These are phyloP conservation scores for Curvularia sp. DNA, from an alignment of 2,329 filamentous ascomycete species.

Conservation along the genomic window DNA sequence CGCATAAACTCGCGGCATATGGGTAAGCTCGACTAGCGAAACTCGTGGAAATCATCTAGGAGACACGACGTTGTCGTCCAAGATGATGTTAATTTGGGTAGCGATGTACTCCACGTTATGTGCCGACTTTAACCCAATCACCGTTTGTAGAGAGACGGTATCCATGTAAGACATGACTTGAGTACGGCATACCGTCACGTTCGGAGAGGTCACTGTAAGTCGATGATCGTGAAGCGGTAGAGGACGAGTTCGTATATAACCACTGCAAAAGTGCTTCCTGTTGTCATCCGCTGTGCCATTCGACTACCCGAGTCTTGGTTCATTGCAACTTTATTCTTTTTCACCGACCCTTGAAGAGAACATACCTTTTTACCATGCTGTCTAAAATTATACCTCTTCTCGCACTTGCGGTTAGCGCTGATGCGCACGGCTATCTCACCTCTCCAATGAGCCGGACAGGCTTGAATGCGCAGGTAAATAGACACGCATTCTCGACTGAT, in stretches of 20 bases:
- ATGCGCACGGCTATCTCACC: constrained; percentile 44
- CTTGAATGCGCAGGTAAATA: constrained; percentile 39
- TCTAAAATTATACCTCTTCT: constrained; percentile 24
- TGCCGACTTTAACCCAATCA: constrained; percentile 18
- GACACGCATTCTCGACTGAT: not conserved
- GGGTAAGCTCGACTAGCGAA: constrained; percentile 3
- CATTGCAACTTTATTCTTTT: not conserved
- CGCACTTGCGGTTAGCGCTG: constrained; percentile 28
- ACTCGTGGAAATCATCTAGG: not conserved
- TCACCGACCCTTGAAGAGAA: not conserved
- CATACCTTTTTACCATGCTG: constrained; percentile 24
- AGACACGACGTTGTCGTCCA: not conserved
- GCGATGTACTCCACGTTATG: not conserved
- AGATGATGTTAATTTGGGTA: not conserved
- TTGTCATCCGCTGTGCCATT: not conserved
- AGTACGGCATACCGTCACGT: constrained; percentile 1
- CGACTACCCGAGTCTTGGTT: not conserved
- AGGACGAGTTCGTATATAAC: constrained; percentile 6
- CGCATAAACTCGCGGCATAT: constrained; percentile 3
- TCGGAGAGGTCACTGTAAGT: not conserved
- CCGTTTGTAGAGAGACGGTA: not conserved
- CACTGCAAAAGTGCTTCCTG: not conserved
- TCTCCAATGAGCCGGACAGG: constrained; percentile 46
- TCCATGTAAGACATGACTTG: not conserved
- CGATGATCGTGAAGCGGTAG: not conserved